A percentile compares a stretch with the other conserved stretches of the same genome.
Conservation (phyloP, 1,284 basidiomycete genomes). For the Ustilago curta region DNA sequence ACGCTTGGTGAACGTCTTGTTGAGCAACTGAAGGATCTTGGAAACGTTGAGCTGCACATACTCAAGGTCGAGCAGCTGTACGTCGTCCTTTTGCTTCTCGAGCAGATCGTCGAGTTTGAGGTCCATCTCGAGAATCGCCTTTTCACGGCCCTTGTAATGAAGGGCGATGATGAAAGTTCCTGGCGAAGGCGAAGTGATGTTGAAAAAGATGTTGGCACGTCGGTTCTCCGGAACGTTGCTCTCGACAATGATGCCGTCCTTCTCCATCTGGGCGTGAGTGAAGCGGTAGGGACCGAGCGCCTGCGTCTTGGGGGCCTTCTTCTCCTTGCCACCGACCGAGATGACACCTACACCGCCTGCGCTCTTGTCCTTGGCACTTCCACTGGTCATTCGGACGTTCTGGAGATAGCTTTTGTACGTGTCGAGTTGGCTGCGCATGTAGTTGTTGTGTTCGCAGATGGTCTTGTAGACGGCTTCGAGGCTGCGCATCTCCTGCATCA, state of each 20-base stretch:
- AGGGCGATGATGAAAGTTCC: slow-evolving; percentile 98
- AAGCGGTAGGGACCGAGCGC: slow-evolving; percentile 95
- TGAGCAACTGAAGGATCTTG: slow-evolving; percentile 83
- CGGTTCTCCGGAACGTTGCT: slow-evolving; percentile 96
- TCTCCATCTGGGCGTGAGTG: slow-evolving; percentile 97
- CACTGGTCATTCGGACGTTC: slow-evolving; percentile 87
- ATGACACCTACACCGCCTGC: slow-evolving; percentile 92
- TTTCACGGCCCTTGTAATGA: slow-evolving; percentile 98
- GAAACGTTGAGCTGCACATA: slow-evolving; percentile 97
- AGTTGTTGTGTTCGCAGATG: slow-evolving; percentile 98
- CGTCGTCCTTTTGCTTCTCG: slow-evolving; percentile 98
- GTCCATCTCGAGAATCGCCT: slow-evolving; percentile 99
- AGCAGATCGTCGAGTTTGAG: slow-evolving; percentile 98
- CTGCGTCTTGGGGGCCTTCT: slow-evolving; percentile 86
- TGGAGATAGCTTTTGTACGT: slow-evolving; percentile 99
- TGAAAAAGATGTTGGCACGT: slow-evolving; percentile 97
- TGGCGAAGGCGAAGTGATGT: slow-evolving; percentile 94
- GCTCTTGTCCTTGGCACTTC: slow-evolving; percentile 69
- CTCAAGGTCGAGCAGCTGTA: slow-evolving; percentile 92
- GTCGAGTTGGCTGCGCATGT: slow-evolving; percentile 93
- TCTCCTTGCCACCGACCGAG: slow-evolving; percentile 95
- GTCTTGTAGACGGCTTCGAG: slow-evolving; percentile 98
- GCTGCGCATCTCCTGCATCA: slow-evolving; percentile 88
- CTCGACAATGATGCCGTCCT: slow-evolving; percentile 98
- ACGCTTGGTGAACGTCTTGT: slow-evolving; percentile 68